A percentile compares a stretch with the other conserved stretches of the same genome.
Evolutionary conservation across 2,329 filamentous ascomycete species (phyloP).

Genomic region (Talaromyces sp.): DNA sequence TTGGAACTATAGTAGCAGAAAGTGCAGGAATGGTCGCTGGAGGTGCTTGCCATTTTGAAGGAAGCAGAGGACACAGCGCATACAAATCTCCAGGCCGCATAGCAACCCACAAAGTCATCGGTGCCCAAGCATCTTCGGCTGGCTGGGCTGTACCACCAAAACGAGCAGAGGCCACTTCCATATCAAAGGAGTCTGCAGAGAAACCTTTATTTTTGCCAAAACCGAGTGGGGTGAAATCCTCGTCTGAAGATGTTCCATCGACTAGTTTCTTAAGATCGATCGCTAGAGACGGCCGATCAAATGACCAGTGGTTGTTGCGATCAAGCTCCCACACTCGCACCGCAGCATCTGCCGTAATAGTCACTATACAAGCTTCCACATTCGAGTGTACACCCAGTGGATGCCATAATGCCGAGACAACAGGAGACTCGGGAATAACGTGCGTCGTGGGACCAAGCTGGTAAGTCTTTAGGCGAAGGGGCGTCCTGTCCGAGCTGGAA

Average conservation of each 20-base stretch:
- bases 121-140: constrained; percentile 72
- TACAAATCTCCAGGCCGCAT: constrained; percentile 94
- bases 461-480: constrained; percentile 79
- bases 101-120: constrained; percentile 96
- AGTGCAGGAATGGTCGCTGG: constrained; percentile 76
- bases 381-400: constrained; percentile 68
- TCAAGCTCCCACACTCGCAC: constrained; percentile 90
- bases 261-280: constrained; percentile 87
- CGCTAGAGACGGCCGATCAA: constrained; percentile 77
- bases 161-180: constrained; percentile 87
- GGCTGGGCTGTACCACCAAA: constrained; percentile 71
- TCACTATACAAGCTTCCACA: constrained; percentile 77
- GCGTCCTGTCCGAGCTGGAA: constrained; percentile 63
- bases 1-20: constrained; percentile 77
- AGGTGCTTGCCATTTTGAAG: constrained; percentile 78
- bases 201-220: constrained; percentile 76
- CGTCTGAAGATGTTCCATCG: constrained; percentile 76
- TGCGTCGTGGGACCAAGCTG: constrained; percentile 91
- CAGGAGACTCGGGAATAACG: constrained; percentile 76
- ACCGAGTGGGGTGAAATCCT: constrained; percentile 76
- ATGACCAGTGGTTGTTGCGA: constrained; percentile 78
- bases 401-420: constrained; percentile 87
- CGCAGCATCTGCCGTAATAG: constrained; percentile 81
- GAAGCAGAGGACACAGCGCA: constrained; percentile 84
- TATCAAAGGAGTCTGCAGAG: constrained; percentile 84